Percentiles rank a stretch among this genome's conserved stretches.
These are phyloP conservation scores for Xylaria sp. DNA, from an alignment of 495 filamentous ascomycete genomes.

Conservation along the genomic window DNA sequence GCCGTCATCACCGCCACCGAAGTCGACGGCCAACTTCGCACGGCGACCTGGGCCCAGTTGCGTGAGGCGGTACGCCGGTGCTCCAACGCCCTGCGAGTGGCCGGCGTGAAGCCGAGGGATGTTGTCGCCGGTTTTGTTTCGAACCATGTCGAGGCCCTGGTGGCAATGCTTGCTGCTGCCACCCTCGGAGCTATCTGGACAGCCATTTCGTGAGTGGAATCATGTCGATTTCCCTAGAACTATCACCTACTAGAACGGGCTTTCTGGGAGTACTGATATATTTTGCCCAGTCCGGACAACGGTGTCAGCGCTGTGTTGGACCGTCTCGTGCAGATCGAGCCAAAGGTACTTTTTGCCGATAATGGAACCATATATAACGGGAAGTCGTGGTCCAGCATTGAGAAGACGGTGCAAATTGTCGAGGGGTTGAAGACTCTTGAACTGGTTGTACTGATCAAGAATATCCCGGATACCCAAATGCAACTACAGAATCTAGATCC, in stretches of 20 bases:
- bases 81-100: conserved; percentile 70
- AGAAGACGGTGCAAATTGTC: conserved; percentile 77
- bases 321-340: conserved; percentile 80
- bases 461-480: conserved; percentile 57
- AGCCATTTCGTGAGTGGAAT: conserved; percentile 55
- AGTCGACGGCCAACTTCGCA: conserved; percentile 62
- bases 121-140: conserved; percentile 84
- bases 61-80: conserved; percentile 77
- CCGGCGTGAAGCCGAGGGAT: conserved; percentile 71
- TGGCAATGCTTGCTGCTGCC: conserved; percentile 84
- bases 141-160: conserved; percentile 79
- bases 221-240: no score
- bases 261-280: no score
- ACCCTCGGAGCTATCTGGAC: conserved; percentile 91
- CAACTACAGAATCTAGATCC: conserved; percentile 55
- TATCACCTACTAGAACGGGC: no score
- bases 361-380: conserved; percentile 89
- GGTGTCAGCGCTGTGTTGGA: conserved; percentile 78
- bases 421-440: conserved; percentile 64
- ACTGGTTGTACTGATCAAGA: conserved; percentile 73
- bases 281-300: conserved; percentile 73
- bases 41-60: conserved; percentile 80
- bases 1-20: conserved; percentile 82
- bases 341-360: conserved; percentile 81
- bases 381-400: conserved; percentile 73